Conservation (phyloP, 2,329 filamentous ascomycete genomes). For the Drechslerella coelobrocha region DNA sequence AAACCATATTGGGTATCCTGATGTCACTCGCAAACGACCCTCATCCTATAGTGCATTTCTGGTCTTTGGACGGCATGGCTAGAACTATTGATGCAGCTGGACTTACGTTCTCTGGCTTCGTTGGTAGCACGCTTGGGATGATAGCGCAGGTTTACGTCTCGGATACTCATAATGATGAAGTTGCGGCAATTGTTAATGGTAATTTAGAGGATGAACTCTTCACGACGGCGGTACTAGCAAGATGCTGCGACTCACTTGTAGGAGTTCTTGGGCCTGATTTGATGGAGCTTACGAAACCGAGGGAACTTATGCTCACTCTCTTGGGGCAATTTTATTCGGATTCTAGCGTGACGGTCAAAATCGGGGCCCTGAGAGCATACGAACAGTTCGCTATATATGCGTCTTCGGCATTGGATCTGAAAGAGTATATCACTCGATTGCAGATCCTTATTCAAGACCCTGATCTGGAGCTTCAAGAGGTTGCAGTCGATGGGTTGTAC, state of each 20-base stretch:
- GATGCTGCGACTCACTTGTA: constrained; percentile 92
- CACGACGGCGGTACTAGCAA: constrained; percentile 80
- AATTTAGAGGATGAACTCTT: constrained; percentile 87
- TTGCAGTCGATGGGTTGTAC: constrained; percentile 85
- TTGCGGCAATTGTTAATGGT: constrained; percentile 78
- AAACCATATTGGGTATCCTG: constrained; percentile 96
- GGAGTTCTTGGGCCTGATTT: constrained; percentile 95
- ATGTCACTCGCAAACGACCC: constrained; percentile 97
- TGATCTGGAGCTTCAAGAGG: constrained; percentile 73
- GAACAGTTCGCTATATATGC: constrained; percentile 94
- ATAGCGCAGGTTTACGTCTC: constrained; percentile 89
- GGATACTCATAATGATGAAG: constrained; percentile 88
- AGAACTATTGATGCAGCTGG: constrained; percentile 90
- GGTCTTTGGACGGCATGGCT: constrained; percentile 87
- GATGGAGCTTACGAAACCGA: constrained; percentile 88
- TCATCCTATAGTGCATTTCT: constrained; percentile 93
- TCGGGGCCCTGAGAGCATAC: constrained; percentile 79
- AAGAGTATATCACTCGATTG: constrained; percentile 79
- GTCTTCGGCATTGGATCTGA: constrained; percentile 82
- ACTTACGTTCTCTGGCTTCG: constrained; percentile 87
- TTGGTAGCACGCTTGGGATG: constrained; percentile 90
- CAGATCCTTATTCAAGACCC: constrained; percentile 78
- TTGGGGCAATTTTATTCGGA: constrained; percentile 83
- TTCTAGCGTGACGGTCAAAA: constrained; percentile 72
- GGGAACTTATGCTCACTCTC: constrained; percentile 87